Conservation (phyloP, 257 asterid genomes). For the Solanum chmielewskii region DNA sequence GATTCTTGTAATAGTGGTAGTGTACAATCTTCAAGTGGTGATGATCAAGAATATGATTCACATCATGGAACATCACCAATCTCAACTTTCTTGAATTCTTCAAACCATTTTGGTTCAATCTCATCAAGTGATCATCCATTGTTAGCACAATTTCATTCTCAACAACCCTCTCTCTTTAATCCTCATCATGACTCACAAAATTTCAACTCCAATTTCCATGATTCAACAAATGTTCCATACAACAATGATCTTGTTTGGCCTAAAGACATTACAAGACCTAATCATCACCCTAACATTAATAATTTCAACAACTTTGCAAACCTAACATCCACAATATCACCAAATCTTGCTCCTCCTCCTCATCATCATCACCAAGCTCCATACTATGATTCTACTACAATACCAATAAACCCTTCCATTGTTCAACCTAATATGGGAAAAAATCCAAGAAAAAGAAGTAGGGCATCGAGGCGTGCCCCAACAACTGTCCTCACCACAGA, state of each 20-base stretch:
- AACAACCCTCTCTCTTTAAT: not conserved
- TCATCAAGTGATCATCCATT: not conserved
- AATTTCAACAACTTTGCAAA: not conserved
- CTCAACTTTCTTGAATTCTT: not conserved
- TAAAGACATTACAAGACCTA: not conserved
- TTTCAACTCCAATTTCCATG: not conserved
- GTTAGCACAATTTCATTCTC: not conserved
- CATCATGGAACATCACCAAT: not conserved
- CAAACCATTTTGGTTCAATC: not conserved
- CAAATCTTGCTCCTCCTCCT: not conserved
- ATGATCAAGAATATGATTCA: constrained; percentile 2
- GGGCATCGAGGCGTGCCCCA: constrained; percentile 14
- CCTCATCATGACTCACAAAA: not conserved
- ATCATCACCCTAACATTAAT: not conserved
- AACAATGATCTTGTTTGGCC: not conserved
- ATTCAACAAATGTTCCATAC: not conserved
- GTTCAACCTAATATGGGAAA: not conserved
- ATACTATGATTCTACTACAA: not conserved
- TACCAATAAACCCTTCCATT: not conserved
- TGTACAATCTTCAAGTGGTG: constrained; percentile 4
- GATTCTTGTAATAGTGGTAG: not conserved
- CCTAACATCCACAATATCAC: not conserved
- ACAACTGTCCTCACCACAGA: constrained; percentile 9
- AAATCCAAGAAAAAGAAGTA: constrained; percentile 6
- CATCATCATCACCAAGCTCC: not conserved